Evolutionary conservation across 306 rosid genomes (phyloP).

Genomic region (Carpinus viminea): DNA sequence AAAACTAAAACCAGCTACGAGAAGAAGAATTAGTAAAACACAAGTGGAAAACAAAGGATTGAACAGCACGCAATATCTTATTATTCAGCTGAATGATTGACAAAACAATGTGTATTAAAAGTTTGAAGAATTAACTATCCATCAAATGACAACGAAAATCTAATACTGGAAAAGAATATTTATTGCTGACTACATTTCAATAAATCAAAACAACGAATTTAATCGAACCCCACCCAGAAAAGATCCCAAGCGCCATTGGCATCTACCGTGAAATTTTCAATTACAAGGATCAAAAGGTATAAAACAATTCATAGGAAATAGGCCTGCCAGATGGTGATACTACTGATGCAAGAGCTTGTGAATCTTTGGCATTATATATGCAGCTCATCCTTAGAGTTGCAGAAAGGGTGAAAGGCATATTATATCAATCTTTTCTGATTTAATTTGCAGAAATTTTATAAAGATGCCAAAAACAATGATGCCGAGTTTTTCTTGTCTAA

Average conservation of each 20-base stretch:
- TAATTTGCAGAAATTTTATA: slow-evolving; percentile 18
- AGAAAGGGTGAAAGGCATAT: background rate
- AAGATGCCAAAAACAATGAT: slow-evolving; percentile 30
- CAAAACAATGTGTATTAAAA: background rate
- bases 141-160: background rate
- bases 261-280: background rate
- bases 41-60: background rate
- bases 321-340: background rate
- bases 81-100: background rate
- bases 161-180: background rate
- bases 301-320: background rate
- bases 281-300: background rate
- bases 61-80: background rate
- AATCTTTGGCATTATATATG: background rate
- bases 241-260: background rate
- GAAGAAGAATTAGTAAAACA: background rate
- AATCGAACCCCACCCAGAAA: background rate
- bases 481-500: background rate
- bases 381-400: background rate
- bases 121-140: background rate
- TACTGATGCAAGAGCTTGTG: background rate
- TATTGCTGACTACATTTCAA: background rate
- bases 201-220: background rate
- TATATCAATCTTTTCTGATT: slow-evolving; percentile 31
- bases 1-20: background rate